Conservation (phyloP, 371 early-diverging fungal species). For the Rhizomucor miehei region DNA sequence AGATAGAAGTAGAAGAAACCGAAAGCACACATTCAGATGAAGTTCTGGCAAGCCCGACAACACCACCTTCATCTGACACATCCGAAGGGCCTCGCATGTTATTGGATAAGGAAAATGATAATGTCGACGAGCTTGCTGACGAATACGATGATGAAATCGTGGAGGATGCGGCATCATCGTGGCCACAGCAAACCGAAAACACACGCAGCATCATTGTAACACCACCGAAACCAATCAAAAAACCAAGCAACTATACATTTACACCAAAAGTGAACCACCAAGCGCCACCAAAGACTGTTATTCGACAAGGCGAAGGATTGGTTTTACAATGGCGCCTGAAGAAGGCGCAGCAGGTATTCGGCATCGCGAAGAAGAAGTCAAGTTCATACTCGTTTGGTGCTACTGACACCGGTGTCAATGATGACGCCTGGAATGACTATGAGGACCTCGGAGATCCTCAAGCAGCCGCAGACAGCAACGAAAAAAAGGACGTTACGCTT, state of each 20-base stretch:
- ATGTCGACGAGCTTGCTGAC: neutral
- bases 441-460: slow-evolving; percentile 17
- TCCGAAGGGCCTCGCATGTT: neutral
- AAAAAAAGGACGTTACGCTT: slow-evolving; percentile 23
- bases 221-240: neutral
- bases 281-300: slow-evolving; percentile 5
- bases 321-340: slow-evolving; percentile 24
- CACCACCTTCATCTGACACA: neutral
- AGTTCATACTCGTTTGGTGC: slow-evolving; percentile 1
- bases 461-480: slow-evolving; percentile 13
- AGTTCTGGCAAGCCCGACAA: neutral
- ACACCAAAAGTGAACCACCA: neutral
- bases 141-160: slow-evolving; percentile 17
- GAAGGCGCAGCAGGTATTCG: slow-evolving; percentile 33
- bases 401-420: slow-evolving; percentile 14
- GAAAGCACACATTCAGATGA: neutral
- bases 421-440: slow-evolving; percentile 26
- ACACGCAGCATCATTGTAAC: slow-evolving; percentile 8
- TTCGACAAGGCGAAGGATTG: slow-evolving; percentile 37
- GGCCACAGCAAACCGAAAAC: neutral
- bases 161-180: slow-evolving; percentile 11
- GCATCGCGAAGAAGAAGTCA: slow-evolving; percentile 3
- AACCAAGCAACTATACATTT: neutral
- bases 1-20: slow-evolving; percentile 1
- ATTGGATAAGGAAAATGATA: neutral